Evolutionary conservation across 2,329 filamentous ascomycete species (phyloP).

Genomic region (Exophiala phaeomuriformis): DNA sequence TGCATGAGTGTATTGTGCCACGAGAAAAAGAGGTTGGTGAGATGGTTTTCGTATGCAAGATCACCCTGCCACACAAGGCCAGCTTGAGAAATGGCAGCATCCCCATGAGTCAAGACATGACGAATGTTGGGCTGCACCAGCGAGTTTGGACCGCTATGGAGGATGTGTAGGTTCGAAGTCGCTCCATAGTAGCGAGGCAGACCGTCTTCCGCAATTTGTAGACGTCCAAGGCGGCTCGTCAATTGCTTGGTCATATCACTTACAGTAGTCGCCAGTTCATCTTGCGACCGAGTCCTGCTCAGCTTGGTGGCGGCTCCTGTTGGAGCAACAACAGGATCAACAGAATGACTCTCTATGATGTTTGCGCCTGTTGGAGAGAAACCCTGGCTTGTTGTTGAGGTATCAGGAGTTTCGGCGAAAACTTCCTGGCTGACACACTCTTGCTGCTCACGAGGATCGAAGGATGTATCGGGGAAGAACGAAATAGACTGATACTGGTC

Average conservation of each 20-base stretch:
- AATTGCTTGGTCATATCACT: constrained; percentile 36
- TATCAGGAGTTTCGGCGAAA: constrained; percentile 1
- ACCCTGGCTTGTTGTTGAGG: neutral
- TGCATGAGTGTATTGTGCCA: constrained; percentile 45
- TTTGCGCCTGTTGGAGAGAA: neutral
- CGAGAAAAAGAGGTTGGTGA: constrained; percentile 42
- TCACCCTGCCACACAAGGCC: constrained; percentile 38
- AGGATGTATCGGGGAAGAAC: neutral
- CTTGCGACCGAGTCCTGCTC: neutral
- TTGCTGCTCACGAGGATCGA: neutral
- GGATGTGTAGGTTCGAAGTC: constrained; percentile 40
- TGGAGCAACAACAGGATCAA: neutral
- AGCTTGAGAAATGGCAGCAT: constrained; percentile 37
- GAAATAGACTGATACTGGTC: neutral
- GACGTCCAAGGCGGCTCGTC: constrained; percentile 29
- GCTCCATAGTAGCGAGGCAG: constrained; percentile 42
- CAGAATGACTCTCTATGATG: neutral
- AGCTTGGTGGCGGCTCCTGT: neutral
- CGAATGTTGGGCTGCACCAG: constrained; percentile 3
- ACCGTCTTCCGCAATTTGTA: constrained; percentile 39
- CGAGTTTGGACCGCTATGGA: constrained; percentile 18
- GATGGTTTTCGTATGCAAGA: constrained; percentile 38
- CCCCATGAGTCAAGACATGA: constrained; percentile 31
- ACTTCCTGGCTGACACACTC: neutral
- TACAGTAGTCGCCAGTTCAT: constrained; percentile 15